Evolutionary conservation across 331 rosid species (phyloP).

Genomic region (Malus hybrid): DNA sequence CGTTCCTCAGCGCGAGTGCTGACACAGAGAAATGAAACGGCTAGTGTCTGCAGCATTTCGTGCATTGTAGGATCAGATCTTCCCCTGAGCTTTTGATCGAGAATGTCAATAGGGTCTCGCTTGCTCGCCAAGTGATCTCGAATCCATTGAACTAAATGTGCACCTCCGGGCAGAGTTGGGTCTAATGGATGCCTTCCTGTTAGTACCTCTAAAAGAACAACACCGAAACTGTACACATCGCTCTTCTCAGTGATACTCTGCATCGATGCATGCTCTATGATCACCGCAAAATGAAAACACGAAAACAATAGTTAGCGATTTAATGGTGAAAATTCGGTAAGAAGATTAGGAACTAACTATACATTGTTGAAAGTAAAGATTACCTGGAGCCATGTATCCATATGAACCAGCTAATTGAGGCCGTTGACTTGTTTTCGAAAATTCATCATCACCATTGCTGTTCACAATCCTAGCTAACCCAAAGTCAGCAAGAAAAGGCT

Average conservation of each 20-base stretch:
- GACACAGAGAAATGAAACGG: conserved; percentile 61
- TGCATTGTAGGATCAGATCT: conserved; percentile 51
- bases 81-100: conserved; percentile 66
- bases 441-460: conserved; percentile 16
- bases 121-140: conserved; percentile 51
- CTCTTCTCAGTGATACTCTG: conserved; percentile 58
- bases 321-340: not conserved
- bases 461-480: conserved; percentile 44
- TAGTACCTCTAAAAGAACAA: conserved; percentile 67
- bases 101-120: conserved; percentile 41
- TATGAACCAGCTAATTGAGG: conserved; percentile 63
- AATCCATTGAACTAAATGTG: conserved; percentile 74
- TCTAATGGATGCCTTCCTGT: conserved; percentile 92
- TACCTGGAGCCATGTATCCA: conserved; percentile 97
- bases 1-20: conserved; percentile 45
- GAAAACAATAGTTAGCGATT: not conserved
- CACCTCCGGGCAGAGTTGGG: conserved; percentile 63
- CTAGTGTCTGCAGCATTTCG: conserved; percentile 71
- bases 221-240: conserved; percentile 81
- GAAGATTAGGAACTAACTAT: not conserved
- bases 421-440: conserved; percentile 29
- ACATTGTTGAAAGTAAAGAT: not conserved
- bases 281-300: not conserved
- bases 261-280: conserved; percentile 60
- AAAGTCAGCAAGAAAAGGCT: conserved; percentile 72